Evolutionary conservation across 106 monocot genomes (phyloP).

Genomic region (Dioscorea dumetorum): DNA sequence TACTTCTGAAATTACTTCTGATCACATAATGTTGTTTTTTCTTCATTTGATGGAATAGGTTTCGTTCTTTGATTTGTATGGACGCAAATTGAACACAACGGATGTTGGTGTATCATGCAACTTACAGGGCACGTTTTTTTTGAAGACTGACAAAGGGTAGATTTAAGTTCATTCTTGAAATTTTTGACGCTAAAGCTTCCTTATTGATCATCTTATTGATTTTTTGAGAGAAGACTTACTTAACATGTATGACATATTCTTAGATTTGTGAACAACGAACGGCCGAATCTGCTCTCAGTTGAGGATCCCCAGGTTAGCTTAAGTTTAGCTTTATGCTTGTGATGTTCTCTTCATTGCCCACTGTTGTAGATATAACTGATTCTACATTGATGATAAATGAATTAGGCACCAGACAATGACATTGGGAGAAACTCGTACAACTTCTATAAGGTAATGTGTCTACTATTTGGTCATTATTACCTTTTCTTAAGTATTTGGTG

Average conservation of each 20-base stretch:
- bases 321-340: slow-evolving; percentile 8
- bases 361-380: neutral
- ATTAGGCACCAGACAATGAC: slow-evolving; percentile 67
- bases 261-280: slow-evolving; percentile 66
- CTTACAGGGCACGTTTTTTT: slow-evolving; percentile 45
- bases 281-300: slow-evolving; percentile 65
- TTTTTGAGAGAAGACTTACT: slow-evolving; percentile 1
- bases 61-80: slow-evolving; percentile 90
- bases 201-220: neutral
- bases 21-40: too few relatives aligned
- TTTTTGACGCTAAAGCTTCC: neutral
- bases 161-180: neutral
- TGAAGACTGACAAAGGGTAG: slow-evolving; percentile 72
- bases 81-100: slow-evolving; percentile 72
- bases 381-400: neutral
- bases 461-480: too few relatives aligned
- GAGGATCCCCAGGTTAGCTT: slow-evolving; percentile 79
- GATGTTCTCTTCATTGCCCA: slow-evolving; percentile 1
- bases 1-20: too few relatives aligned
- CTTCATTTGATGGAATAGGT: slow-evolving; percentile 28
- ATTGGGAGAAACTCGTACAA: slow-evolving; percentile 79
- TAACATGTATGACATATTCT: neutral
- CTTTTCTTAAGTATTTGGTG: too few relatives aligned
- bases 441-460: slow-evolving; percentile 48
- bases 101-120: slow-evolving; percentile 92